Percentiles rank a stretch among this genome's conserved stretches.
These are phyloP conservation scores for Nosema granulosis DNA, from an alignment of 371 early-diverging fungal genomes.

Conservation along the genomic window DNA sequence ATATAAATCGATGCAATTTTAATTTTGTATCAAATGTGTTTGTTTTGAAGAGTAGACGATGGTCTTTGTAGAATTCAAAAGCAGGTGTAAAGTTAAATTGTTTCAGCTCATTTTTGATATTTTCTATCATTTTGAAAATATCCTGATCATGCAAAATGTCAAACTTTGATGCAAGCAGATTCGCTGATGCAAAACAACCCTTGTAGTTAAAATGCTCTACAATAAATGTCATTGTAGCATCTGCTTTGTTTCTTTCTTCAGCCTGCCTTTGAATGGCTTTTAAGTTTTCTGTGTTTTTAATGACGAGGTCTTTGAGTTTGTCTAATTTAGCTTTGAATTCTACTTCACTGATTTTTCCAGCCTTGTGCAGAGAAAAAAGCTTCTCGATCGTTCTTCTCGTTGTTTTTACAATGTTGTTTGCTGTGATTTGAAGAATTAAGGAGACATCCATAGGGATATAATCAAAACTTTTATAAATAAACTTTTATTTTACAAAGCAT, in stretches of 20 bases:
- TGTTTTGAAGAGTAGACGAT: slow-evolving; percentile 13
- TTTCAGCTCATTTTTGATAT: background rate
- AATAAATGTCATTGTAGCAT: slow-evolving; percentile 4
- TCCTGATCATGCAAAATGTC: background rate
- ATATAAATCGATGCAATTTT: slow-evolving; percentile 8
- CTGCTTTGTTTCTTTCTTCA: background rate
- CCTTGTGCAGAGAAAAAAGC: slow-evolving; percentile 24
- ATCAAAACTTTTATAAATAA: too few relatives aligned
- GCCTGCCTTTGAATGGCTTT: background rate
- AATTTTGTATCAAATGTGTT: background rate
- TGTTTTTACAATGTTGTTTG: slow-evolving; percentile 19
- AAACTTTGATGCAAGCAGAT: background rate
- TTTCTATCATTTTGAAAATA: slow-evolving; percentile 1
- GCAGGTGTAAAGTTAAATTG: background rate
- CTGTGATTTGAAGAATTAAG: slow-evolving; percentile 17
- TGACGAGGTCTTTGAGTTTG: slow-evolving; percentile 25
- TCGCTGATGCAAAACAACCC: background rate
- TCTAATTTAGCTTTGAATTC: slow-evolving; percentile 24
- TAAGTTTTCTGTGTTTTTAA: slow-evolving; percentile 16
- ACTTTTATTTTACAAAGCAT: slow-evolving; percentile 4
- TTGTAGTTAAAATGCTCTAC: slow-evolving; percentile 37
- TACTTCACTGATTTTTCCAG: slow-evolving; percentile 11
- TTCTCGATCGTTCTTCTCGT: slow-evolving; percentile 22
- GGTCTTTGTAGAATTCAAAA: slow-evolving; percentile 12
- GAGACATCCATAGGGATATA: slow-evolving; percentile 29